A percentile compares a stretch with the other conserved stretches of the same genome.
Evolutionary conservation across 768 basidiomycete species (phyloP).

Genomic region (Leccinum truebloodii): DNA sequence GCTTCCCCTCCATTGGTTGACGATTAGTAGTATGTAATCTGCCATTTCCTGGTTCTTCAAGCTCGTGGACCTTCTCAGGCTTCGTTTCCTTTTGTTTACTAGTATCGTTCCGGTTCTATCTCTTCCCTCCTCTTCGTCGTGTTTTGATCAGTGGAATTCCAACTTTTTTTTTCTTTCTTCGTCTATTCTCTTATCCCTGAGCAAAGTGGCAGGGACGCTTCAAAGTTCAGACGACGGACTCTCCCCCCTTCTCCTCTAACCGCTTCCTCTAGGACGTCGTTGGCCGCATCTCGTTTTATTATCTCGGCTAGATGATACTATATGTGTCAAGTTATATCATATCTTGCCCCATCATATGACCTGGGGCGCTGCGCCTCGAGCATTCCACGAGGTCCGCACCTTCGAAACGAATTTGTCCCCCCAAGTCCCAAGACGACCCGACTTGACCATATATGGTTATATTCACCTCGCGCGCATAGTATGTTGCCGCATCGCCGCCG

Average conservation of each 20-base stretch:
- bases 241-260: not conserved
- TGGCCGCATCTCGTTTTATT: conserved; percentile 3
- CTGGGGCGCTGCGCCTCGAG: conserved; percentile 20
- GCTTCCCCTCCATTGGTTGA: not conserved
- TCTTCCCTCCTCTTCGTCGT: not conserved
- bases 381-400: conserved; percentile 31
- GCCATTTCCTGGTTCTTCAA: not conserved
- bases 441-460: conserved; percentile 25
- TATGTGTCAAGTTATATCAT: not conserved
- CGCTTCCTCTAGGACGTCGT: not conserved
- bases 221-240: not conserved
- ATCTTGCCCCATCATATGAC: not conserved
- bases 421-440: not conserved
- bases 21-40: not conserved
- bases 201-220: conserved; percentile 2
- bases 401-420: not conserved
- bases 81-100: not conserved
- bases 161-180: not conserved
- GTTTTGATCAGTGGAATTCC: not conserved
- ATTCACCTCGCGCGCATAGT: conserved; percentile 12
- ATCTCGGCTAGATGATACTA: conserved; percentile 31
- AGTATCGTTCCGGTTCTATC: not conserved
- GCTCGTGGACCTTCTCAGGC: not conserved
- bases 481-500: not conserved
- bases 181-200: conserved; percentile 2